phyloP scores from a whole-genome alignment of 768 basidiomycete species.

The Suillus decipiens region DNA sequence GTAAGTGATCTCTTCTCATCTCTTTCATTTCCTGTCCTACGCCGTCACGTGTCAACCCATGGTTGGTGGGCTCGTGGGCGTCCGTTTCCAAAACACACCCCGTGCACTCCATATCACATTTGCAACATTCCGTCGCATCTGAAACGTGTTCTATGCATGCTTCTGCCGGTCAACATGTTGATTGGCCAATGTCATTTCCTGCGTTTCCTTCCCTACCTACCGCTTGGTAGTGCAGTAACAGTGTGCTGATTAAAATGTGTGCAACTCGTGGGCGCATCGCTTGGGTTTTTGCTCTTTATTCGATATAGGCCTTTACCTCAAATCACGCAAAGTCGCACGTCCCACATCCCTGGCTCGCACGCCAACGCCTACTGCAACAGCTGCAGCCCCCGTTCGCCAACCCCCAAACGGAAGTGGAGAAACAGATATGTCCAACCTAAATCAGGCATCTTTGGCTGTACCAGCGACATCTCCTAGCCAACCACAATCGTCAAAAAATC shows the following conservation, averaged over 20 bases:
- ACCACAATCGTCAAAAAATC: constrained; percentile 34
- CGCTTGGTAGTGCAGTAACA: constrained; percentile 36
- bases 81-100: constrained; percentile 28
- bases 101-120: constrained; percentile 35
- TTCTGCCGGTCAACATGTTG: constrained; percentile 32
- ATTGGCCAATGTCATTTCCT: constrained; percentile 35
- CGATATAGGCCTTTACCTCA: constrained; percentile 78
- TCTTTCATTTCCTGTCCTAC: constrained; percentile 35
- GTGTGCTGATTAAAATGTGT: constrained; percentile 43
- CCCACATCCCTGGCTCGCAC: constrained; percentile 57
- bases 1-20: constrained; percentile 55
- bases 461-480: constrained; percentile 22
- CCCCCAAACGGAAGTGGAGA: constrained; percentile 36
- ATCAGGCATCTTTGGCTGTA: constrained; percentile 37
- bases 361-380: constrained; percentile 36
- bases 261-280: constrained; percentile 38
- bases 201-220: constrained; percentile 32
- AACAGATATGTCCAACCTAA: constrained; percentile 38
- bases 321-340: constrained; percentile 75
- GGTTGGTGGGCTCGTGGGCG: constrained; percentile 36
- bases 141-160: constrained; percentile 36
- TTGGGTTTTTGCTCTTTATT: constrained; percentile 35
- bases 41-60: constrained; percentile 42
- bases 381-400: constrained; percentile 31
- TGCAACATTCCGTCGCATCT: constrained; percentile 33